Percentiles rank a stretch among this genome's conserved stretches.
These are phyloP conservation scores for Calycina herbarum DNA, from an alignment of 2,329 filamentous ascomycete genomes.

Conservation along the genomic window DNA sequence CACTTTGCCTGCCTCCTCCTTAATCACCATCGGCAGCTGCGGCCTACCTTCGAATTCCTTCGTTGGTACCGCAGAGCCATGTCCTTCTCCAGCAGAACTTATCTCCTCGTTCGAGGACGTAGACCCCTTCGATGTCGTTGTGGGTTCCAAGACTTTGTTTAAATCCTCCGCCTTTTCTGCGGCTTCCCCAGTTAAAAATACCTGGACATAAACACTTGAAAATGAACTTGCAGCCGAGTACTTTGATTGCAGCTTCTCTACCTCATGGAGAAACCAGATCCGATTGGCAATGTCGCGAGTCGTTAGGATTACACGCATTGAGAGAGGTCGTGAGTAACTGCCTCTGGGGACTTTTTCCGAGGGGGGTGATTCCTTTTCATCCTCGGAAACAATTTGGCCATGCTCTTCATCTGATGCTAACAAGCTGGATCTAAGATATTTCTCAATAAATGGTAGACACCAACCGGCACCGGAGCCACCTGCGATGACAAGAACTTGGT, in stretches of 20 bases:
- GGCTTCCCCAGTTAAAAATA: background rate
- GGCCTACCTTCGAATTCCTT: background rate
- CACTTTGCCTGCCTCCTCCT: background rate
- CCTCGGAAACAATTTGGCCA: background rate
- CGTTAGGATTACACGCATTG: background rate
- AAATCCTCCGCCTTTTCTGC: background rate
- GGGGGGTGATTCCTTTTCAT: background rate
- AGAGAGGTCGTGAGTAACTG: background rate
- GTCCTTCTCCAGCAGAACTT: background rate
- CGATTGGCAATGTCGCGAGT: background rate
- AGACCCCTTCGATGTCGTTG: background rate
- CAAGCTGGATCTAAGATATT: constrained; percentile 1
- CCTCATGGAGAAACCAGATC: background rate
- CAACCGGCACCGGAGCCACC: constrained; percentile 20
- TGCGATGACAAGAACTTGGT: constrained; percentile 18
- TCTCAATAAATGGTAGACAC: constrained; percentile 16
- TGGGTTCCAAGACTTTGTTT: background rate
- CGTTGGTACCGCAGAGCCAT: background rate
- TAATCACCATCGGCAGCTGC: background rate
- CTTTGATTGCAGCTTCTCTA: background rate
- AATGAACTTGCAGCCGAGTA: background rate
- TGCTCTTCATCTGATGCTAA: background rate
- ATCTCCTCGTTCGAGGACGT: background rate
- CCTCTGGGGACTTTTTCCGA: background rate
- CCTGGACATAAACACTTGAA: background rate